phyloP scores from a whole-genome alignment of 2,329 filamentous ascomycete species.

The Penicillium sp. region DNA sequence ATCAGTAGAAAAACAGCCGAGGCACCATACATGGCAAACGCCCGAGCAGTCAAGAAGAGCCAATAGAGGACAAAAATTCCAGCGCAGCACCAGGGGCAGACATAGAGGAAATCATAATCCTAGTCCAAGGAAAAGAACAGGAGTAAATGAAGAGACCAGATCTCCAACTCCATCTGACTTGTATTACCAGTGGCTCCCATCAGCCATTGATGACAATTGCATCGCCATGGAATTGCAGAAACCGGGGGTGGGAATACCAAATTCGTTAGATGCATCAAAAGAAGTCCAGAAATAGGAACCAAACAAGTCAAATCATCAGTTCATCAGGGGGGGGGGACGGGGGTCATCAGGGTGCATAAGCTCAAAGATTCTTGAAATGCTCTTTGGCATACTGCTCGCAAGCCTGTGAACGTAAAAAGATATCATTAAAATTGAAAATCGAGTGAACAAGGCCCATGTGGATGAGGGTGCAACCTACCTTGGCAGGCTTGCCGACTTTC shows the following conservation, averaged over 20 bases:
- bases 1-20: constrained; percentile 9
- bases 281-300: not conserved
- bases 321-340: constrained; percentile 29
- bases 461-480: constrained; percentile 56
- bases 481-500: constrained; percentile 97
- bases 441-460: not conserved
- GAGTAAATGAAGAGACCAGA: constrained; percentile 19
- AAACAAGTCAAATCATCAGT: constrained; percentile 29
- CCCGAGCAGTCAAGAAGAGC: constrained; percentile 11
- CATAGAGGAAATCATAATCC: constrained; percentile 4
- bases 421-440: not conserved
- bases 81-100: constrained; percentile 5
- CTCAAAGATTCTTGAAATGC: constrained; percentile 65
- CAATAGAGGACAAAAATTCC: not conserved
- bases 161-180: constrained; percentile 30
- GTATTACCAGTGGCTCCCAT: constrained; percentile 20
- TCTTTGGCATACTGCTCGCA: constrained; percentile 96
- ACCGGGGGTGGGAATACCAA: constrained; percentile 24
- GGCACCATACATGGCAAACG: constrained; percentile 20
- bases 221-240: constrained; percentile 29
- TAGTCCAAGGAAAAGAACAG: constrained; percentile 6
- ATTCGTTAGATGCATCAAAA: constrained; percentile 27
- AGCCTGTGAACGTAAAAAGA: constrained; percentile 55
- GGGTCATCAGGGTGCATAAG: constrained; percentile 19
- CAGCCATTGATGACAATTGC: constrained; percentile 23